A percentile compares a stretch with the other conserved stretches of the same genome.
Conservation (phyloP, 805 yeast genomes). For the Schwanniomyces vanrijiae region DNA sequence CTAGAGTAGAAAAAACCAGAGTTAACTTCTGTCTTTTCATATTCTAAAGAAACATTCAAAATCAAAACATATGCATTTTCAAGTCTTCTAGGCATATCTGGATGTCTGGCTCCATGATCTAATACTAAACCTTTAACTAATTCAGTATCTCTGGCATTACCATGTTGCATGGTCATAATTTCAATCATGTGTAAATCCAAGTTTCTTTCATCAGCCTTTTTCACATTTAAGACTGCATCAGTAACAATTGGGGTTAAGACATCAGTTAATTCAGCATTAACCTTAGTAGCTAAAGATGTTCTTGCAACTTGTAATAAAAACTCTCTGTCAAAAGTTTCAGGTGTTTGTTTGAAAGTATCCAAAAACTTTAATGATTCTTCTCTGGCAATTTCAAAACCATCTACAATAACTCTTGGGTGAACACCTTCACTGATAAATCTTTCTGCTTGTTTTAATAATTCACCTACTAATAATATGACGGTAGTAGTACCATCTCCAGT, state of each 20-base stretch:
- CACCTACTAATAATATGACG: slow-evolving; percentile 92
- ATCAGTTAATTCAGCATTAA: slow-evolving; percentile 71
- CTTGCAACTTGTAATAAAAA: slow-evolving; percentile 88
- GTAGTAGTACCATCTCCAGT: slow-evolving; percentile 99
- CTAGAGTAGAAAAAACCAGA: slow-evolving; percentile 91
- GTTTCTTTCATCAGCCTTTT: slow-evolving; percentile 42
- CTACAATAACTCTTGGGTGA: slow-evolving; percentile 91
- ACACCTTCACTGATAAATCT: slow-evolving; percentile 90
- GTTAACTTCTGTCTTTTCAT: slow-evolving; percentile 97
- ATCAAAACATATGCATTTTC: slow-evolving; percentile 83
- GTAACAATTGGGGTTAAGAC: slow-evolving; percentile 91
- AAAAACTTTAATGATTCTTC: slow-evolving; percentile 69
- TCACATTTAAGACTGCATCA: slow-evolving; percentile 87
- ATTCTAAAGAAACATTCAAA: slow-evolving; percentile 90
- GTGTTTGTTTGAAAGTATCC: slow-evolving; percentile 59
- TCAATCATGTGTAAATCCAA: slow-evolving; percentile 96
- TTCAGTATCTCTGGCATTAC: slow-evolving; percentile 77
- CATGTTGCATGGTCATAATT: slow-evolving; percentile 97
- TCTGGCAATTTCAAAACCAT: slow-evolving; percentile 92
- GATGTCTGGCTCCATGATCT: slow-evolving; percentile 98
- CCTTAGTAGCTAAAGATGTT: slow-evolving; percentile 85
- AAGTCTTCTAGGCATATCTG: slow-evolving; percentile 94
- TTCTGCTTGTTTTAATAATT: slow-evolving; percentile 90
- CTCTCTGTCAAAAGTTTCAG: slow-evolving; percentile 72
- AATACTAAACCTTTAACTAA: slow-evolving; percentile 87